Base-by-base conservation (phyloP, 2,329 filamentous ascomycete genomes). In the Fusarium tuaranense region DNA sequence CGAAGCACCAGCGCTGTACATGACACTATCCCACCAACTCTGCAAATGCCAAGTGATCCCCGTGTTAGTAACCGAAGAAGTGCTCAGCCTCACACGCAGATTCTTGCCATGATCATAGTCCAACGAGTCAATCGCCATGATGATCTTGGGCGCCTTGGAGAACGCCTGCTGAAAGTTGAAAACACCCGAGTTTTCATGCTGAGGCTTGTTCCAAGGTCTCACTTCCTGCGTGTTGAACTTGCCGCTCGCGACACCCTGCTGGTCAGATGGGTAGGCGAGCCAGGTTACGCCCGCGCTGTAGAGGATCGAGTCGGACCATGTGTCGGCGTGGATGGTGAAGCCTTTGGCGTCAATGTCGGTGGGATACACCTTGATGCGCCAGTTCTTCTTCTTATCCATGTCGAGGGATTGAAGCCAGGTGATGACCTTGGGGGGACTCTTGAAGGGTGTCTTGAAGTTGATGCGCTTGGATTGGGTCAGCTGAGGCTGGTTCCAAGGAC, bases 391-490 rank as follows among this genome's bases (percentile, higher is more conserved):
- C 18, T 48, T 65, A 53, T 57, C 64, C 27, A 74, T 65, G 48
- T 76, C 71, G 18, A 74, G 53, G 36, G 34, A 7, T 12, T 74
- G 65, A 9, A 72, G 55, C 61, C 68, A 72, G n/a, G 69, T 63
- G 46, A 73, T 57, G 20, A 75, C 67, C 25, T 65, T 65, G 14
- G 72, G 74, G 3, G 70, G 30, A 0, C 36, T 39, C 6, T 16
- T n/a, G 60, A 65, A 73, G 2, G 69, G 55, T 4, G 39, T 64
- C 2, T 41, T 22, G 38, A 75, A 75, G 18, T 51, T 67, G 65
- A 76, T 63, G 12, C 55, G 68, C 12, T 61, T 61, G 12, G 65
- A 64, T 18, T 65, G 70, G 30, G 63, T 65, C 13, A 36, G 59
- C 36, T 68, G 53, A 0, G 68, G 68, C 25, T 61, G 30, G 20